Percentiles rank a stretch among this genome's conserved stretches.
Evolutionary conservation across 768 basidiomycete species (phyloP).

Genomic region (Lactarius quietus): DNA sequence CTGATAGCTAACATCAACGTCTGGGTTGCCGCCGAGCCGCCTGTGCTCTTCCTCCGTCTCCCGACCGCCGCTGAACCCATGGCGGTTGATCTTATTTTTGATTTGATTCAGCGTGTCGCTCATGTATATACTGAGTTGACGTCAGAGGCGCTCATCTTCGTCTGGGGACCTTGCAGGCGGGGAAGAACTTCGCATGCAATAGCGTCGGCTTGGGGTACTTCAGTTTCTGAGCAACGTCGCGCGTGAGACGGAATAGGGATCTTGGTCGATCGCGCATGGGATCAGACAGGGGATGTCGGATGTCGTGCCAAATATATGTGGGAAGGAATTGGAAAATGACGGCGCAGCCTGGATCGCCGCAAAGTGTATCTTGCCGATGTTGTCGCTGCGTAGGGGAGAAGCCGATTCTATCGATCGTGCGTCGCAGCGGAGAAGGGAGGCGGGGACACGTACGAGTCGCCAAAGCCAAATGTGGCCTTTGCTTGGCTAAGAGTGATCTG

Average conservation of each 20-base stretch:
- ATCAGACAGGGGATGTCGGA: slow-evolving; percentile 90
- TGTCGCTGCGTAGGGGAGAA: slow-evolving; percentile 58
- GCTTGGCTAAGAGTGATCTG: slow-evolving; percentile 92
- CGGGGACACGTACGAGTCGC: slow-evolving; percentile 75
- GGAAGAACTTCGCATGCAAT: slow-evolving; percentile 96
- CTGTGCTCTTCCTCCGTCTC: slow-evolving; percentile 97
- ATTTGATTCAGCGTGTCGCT: slow-evolving; percentile 88
- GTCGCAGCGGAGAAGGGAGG: not conserved
- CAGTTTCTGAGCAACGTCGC: slow-evolving; percentile 90
- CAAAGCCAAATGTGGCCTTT: slow-evolving; percentile 95
- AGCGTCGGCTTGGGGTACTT: slow-evolving; percentile 95
- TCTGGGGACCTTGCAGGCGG: slow-evolving; percentile 97
- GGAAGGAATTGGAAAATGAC: slow-evolving; percentile 97
- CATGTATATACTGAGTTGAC: slow-evolving; percentile 96
- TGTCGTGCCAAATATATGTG: slow-evolving; percentile 87
- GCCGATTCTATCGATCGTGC: not conserved
- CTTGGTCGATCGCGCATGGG: slow-evolving; percentile 98
- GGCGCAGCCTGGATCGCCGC: slow-evolving; percentile 93
- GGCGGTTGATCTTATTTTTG: slow-evolving; percentile 95
- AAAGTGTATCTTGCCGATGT: slow-evolving; percentile 97
- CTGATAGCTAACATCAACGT: slow-evolving; percentile 95
- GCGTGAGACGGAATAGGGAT: slow-evolving; percentile 94
- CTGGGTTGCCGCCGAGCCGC: slow-evolving; percentile 82
- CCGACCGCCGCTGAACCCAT: slow-evolving; percentile 93
- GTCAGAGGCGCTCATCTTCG: slow-evolving; percentile 98